phyloP scores from a whole-genome alignment of 257 asterid genomes.

The Fraxinus excelsior region DNA sequence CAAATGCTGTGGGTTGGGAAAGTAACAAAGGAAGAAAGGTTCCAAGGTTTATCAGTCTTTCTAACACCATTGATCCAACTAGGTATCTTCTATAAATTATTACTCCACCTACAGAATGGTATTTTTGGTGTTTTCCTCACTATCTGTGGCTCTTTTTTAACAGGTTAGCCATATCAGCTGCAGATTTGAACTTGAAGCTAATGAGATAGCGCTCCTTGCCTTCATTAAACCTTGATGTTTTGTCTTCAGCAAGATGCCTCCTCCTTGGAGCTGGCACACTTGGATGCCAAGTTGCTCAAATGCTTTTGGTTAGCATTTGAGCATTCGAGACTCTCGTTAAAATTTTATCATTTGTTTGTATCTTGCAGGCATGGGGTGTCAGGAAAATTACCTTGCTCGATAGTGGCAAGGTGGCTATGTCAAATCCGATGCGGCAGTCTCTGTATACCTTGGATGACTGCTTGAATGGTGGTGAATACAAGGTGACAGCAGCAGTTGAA shows the following conservation, averaged over 20 bases:
- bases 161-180: slow-evolving; percentile 90
- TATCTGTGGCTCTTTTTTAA: slow-evolving; percentile 25
- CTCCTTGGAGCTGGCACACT: slow-evolving; percentile 97
- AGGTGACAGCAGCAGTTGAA: slow-evolving; percentile 82
- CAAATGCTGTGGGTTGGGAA: slow-evolving; percentile 89
- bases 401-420: slow-evolving; percentile 91
- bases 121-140: slow-evolving; percentile 15
- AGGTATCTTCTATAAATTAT: slow-evolving; percentile 47
- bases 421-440: slow-evolving; percentile 93
- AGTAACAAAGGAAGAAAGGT: slow-evolving; percentile 56
- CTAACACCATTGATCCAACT: slow-evolving; percentile 86
- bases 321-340: slow-evolving; percentile 26
- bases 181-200: slow-evolving; percentile 93
- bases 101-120: slow-evolving; percentile 17
- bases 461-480: slow-evolving; percentile 86
- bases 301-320: slow-evolving; percentile 81
- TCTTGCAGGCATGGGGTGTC: slow-evolving; percentile 92
- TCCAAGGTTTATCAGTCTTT: slow-evolving; percentile 79
- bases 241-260: slow-evolving; percentile 76
- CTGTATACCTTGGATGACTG: slow-evolving; percentile 82
- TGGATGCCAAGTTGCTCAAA: slow-evolving; percentile 96
- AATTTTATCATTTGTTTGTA: not conserved
- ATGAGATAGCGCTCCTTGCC: slow-evolving; percentile 98
- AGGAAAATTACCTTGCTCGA: slow-evolving; percentile 82
- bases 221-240: slow-evolving; percentile 58